Conservation (phyloP, 2,329 filamentous ascomycete genomes). For the Coniella lustricola region DNA sequence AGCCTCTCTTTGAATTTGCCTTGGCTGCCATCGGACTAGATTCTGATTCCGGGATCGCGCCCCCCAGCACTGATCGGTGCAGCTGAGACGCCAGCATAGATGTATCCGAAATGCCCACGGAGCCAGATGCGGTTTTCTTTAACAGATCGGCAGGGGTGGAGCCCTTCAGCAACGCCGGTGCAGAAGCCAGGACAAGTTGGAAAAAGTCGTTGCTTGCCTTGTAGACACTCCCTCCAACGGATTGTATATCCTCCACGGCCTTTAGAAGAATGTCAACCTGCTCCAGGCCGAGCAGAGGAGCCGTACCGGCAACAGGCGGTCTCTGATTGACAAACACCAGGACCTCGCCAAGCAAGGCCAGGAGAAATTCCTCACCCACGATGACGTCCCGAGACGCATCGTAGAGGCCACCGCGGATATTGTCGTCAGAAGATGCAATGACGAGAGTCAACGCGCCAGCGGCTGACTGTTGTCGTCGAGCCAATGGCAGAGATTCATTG, state of each 20-base stretch:
- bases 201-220: conserved; percentile 73
- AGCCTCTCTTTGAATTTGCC: conserved; percentile 71
- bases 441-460: conserved; percentile 73
- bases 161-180: conserved; percentile 50
- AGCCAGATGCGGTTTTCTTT: conserved; percentile 46
- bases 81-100: conserved; percentile 60
- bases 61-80: conserved; percentile 52
- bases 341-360: conserved; percentile 70
- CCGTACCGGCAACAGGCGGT: conserved; percentile 21
- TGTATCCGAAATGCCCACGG: conserved; percentile 66
- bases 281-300: conserved; percentile 53
- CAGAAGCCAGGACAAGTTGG: conserved; percentile 64
- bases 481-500: conserved; percentile 37
- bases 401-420: conserved; percentile 84
- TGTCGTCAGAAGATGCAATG: conserved; percentile 78
- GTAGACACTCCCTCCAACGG: conserved; percentile 64
- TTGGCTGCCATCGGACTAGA: conserved; percentile 39
- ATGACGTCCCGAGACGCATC: conserved; percentile 75
- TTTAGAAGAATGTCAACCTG: conserved; percentile 72
- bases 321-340: conserved; percentile 64
- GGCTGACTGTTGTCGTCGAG: conserved; percentile 63
- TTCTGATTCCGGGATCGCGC: conserved; percentile 18
- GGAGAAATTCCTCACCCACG: conserved; percentile 79
- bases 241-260: conserved; percentile 72
- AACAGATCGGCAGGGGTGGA: conserved; percentile 61